These are phyloP conservation scores for Trametes gibbosa DNA, from an alignment of 768 basidiomycete genomes.

Conservation along the genomic window DNA sequence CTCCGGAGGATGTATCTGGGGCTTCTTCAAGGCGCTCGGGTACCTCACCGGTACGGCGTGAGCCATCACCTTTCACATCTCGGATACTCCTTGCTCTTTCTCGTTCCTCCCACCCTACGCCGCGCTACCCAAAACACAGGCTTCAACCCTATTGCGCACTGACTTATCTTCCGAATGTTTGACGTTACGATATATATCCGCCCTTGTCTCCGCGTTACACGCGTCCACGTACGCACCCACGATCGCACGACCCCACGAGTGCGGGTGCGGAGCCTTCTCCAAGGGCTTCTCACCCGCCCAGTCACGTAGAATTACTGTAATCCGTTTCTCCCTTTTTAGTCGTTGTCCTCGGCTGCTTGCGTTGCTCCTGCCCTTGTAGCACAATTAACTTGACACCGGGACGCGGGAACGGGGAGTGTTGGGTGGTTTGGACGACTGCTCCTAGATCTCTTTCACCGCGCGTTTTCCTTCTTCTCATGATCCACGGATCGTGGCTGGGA, in stretches of 20 bases:
- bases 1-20: slow-evolving; percentile 71
- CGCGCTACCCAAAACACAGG: not conserved
- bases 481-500: too few relatives aligned
- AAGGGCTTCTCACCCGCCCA: too few relatives aligned
- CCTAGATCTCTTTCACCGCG: too few relatives aligned
- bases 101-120: not conserved
- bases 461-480: too few relatives aligned
- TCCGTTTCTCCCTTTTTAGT: not conserved
- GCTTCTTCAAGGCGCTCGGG: slow-evolving; percentile 43
- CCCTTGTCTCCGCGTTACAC: too few relatives aligned
- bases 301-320: not conserved
- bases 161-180: too few relatives aligned
- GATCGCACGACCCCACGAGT: not conserved
- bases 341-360: not conserved
- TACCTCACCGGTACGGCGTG: slow-evolving; percentile 26
- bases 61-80: not conserved
- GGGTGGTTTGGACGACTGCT: too few relatives aligned
- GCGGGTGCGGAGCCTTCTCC: too few relatives aligned
- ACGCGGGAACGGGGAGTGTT: too few relatives aligned
- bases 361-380: not conserved
- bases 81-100: not conserved
- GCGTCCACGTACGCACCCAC: not conserved
- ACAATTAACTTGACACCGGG: too few relatives aligned
- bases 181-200: too few relatives aligned
- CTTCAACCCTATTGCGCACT: too few relatives aligned